Evolutionary conservation across 495 filamentous ascomycete genomes (phyloP).

Genomic region (Hypoxylon lenormandii): DNA sequence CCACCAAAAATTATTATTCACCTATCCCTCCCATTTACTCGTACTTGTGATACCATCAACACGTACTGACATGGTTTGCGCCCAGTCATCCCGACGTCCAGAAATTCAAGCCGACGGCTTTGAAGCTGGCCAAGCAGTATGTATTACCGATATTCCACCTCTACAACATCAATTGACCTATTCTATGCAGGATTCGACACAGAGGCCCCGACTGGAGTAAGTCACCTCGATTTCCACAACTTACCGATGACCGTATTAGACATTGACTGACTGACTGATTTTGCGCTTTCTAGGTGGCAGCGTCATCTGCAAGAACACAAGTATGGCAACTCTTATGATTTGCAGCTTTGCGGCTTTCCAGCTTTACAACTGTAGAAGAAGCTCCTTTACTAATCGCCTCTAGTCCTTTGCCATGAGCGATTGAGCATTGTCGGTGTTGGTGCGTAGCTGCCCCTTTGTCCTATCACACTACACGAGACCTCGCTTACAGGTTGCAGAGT

Average conservation of each 20-base stretch:
- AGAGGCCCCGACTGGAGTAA: constrained; percentile 99
- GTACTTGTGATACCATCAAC: constrained; percentile 34
- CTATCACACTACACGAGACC: constrained; percentile 5
- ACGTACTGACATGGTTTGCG: constrained; percentile 43
- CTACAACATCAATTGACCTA: constrained; percentile 54
- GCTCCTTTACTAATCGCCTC: constrained; percentile 49
- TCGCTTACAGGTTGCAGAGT: constrained; percentile 70
- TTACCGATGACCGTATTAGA: constrained; percentile 40
- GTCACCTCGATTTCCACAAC: constrained; percentile 49
- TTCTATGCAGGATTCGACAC: constrained; percentile 79
- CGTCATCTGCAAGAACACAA: constrained; percentile 86
- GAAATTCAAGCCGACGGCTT: constrained; percentile 94
- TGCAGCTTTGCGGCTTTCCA: neutral
- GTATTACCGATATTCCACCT: constrained; percentile 50
- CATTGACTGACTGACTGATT: constrained; percentile 28
- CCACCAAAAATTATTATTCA: constrained; percentile 45
- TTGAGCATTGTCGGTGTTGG: constrained; percentile 97
- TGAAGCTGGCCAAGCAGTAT: constrained; percentile 96
- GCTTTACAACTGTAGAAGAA: neutral
- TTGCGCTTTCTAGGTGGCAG: constrained; percentile 76
- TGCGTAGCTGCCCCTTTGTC: constrained; percentile 61
- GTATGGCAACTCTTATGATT: constrained; percentile 58
- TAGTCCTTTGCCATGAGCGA: constrained; percentile 96
- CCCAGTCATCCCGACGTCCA: constrained; percentile 91
- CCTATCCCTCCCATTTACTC: no score